Conservation (phyloP, 768 basidiomycete genomes). For the Kwoniella europaea region DNA sequence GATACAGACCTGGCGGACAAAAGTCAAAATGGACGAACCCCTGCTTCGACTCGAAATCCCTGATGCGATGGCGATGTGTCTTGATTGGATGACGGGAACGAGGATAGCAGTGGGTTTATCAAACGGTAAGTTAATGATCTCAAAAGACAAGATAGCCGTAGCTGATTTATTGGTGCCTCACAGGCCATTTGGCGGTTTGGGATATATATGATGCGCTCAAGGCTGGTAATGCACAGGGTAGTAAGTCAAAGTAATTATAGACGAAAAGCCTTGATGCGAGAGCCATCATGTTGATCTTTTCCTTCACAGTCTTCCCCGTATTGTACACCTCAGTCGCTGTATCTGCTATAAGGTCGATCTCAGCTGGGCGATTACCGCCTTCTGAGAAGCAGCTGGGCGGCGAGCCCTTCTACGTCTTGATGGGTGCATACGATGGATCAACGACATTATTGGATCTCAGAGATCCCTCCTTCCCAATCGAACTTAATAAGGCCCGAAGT, state of each 20-base stretch:
- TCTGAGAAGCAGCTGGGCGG: slow-evolving; percentile 26
- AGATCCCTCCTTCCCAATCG: slow-evolving; percentile 31
- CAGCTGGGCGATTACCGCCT: slow-evolving; percentile 30
- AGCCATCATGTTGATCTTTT: too few species aligned
- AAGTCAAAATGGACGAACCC: slow-evolving; percentile 63
- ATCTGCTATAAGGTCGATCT: slow-evolving; percentile 33
- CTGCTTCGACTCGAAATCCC: slow-evolving; percentile 74
- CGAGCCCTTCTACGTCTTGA: slow-evolving; percentile 36
- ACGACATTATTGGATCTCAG: slow-evolving; percentile 36
- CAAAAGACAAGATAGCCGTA: not conserved
- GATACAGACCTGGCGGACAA: slow-evolving; percentile 23
- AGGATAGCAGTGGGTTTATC: slow-evolving; percentile 80
- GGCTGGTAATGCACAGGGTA: slow-evolving; percentile 14
- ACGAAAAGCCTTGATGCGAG: too few species aligned
- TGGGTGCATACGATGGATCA: slow-evolving; percentile 40
- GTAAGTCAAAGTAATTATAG: slow-evolving; percentile 13
- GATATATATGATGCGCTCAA: slow-evolving; percentile 46
- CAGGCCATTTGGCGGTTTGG: slow-evolving; percentile 56
- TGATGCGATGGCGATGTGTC: slow-evolving; percentile 74
- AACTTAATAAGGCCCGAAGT: slow-evolving; percentile 39
- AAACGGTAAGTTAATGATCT: slow-evolving; percentile 66
- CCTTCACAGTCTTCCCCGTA: slow-evolving; percentile 31
- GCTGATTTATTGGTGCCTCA: not conserved
- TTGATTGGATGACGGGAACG: slow-evolving; percentile 91
- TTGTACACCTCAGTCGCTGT: slow-evolving; percentile 31